Base-by-base conservation (phyloP, 306 rosid species). In the Cercis canadensis region DNA sequence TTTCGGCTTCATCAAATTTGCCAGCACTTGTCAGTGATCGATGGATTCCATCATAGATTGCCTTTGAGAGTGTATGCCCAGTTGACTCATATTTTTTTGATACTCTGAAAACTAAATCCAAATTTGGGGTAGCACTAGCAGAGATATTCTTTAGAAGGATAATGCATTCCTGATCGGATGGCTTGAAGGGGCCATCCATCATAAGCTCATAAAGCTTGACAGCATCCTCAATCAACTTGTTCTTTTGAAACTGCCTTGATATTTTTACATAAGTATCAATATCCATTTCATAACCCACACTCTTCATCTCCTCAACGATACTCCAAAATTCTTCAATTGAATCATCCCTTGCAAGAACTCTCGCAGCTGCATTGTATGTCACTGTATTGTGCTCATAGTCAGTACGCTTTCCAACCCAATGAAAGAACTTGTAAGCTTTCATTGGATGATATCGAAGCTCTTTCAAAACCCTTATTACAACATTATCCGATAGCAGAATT, bases 181-280 rank as follows among this genome's bases (percentile, higher is more conserved):
- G 99, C 82, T 83, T 71, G 62, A 79, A 89, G 8, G 92, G 78
- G 58, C 99, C 80, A 81, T 91, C 95, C 96, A 94, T 89, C 97
- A 91, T 94, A 69, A 78, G 79, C 87, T 91, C 99, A 53, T 80
- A 94, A 72, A 94, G 95, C 87, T 80, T 86, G 46, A 94, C 99
- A 6, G 96, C 96, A 19, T 91, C 97, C 74, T 81, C 91, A 62
- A 86, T 58, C 95, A 89, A 76, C 83, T 50, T 82, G 65, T 52
- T 60, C 88, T 74, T 94, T 62, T 78, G 86, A 70, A 94, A 84
- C 71, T 80, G 79, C 87, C 94, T 85, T 0, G 87, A 77, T 65
- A 94, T 74, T 88, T 89, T 94, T 62, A 83, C 36, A 10, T 91
- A 91, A 62, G 89, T 87, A 77, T 94, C 97, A 24, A 94, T 73